Conservation (phyloP, 129 eudicot genomes). For the Chrysanthemum seticuspe region DNA sequence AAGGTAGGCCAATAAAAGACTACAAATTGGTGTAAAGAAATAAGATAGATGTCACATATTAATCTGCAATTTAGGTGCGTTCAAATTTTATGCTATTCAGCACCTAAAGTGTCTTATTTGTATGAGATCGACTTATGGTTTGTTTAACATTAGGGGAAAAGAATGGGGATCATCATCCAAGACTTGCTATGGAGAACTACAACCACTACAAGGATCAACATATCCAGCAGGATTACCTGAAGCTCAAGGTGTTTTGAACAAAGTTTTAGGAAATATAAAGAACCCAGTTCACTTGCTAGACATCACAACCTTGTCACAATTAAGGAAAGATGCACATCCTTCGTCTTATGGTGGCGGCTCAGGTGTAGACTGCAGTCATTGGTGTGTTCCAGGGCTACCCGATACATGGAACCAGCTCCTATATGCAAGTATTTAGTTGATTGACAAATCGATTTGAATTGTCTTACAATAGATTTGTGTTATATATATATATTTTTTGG, state of each 20-base stretch:
- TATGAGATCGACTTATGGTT: no score
- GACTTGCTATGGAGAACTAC: constrained; percentile 44
- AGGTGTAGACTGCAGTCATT: constrained; percentile 55
- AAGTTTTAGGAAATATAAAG: constrained; percentile 35
- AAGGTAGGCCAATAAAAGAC: no score
- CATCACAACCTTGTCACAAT: constrained; percentile 50
- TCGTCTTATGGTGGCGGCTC: constrained; percentile 43
- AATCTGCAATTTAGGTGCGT: no score
- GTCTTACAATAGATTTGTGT: not conserved
- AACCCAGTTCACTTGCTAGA: constrained; percentile 53
- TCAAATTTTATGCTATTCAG: no score
- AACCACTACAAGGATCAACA: constrained; percentile 50
- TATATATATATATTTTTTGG: not conserved
- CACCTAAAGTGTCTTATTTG: no score
- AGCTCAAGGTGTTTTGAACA: constrained; percentile 37
- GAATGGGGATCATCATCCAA: constrained; percentile 54
- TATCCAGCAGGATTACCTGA: constrained; percentile 52
- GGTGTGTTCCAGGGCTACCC: constrained; percentile 56
- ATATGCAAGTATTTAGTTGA: constrained; percentile 33
- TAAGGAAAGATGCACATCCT: constrained; percentile 70
- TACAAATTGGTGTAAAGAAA: no score
- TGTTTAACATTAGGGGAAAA: constrained; percentile 39
- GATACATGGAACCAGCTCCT: constrained; percentile 59
- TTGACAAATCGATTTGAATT: not conserved
- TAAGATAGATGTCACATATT: no score